These are phyloP conservation scores for Aureobasidium sp. DNA, from an alignment of 2,329 filamentous ascomycete species.

Conservation along the genomic window DNA sequence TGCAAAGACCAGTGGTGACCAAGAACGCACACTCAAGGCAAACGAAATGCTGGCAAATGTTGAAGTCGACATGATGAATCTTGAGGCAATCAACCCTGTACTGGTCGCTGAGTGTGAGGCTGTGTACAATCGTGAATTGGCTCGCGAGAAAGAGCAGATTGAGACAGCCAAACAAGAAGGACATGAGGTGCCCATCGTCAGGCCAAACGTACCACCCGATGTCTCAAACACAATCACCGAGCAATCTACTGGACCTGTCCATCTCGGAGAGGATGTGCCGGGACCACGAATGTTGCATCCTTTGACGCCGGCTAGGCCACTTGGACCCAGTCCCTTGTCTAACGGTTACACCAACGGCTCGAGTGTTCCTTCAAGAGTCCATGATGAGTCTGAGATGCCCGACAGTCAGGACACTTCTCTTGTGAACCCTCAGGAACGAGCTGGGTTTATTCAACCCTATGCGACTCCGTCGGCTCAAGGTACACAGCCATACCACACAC, in stretches of 20 bases:
- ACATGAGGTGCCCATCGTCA: constrained; percentile 31
- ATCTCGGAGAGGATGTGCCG: constrained; percentile 57
- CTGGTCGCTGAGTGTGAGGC: constrained; percentile 69
- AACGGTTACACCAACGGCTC: constrained; percentile 47
- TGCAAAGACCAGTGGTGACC: constrained; percentile 72
- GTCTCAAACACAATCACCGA: constrained; percentile 34
- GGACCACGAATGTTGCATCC: constrained; percentile 36
- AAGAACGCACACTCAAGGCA: constrained; percentile 72
- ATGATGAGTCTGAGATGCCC: constrained; percentile 37
- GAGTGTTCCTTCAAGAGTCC: constrained; percentile 28
- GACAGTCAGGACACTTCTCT: constrained; percentile 30
- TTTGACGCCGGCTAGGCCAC: constrained; percentile 43
- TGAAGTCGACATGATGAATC: constrained; percentile 78
- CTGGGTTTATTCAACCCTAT: constrained; percentile 21
- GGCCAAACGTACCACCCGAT: constrained; percentile 31
- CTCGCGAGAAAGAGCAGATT: constrained; percentile 49
- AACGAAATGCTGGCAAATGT: constrained; percentile 91
- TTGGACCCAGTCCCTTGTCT: constrained; percentile 49
- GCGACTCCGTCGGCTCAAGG: constrained; percentile 19
- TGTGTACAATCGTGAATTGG: constrained; percentile 64
- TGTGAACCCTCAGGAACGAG: constrained; percentile 24
- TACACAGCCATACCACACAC: constrained; percentile 39
- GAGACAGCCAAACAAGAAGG: constrained; percentile 51
- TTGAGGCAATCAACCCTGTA: constrained; percentile 57
- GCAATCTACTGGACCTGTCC: constrained; percentile 37